Conservation (phyloP, 177 flowering plant species). For the Vitis hybrid region DNA sequence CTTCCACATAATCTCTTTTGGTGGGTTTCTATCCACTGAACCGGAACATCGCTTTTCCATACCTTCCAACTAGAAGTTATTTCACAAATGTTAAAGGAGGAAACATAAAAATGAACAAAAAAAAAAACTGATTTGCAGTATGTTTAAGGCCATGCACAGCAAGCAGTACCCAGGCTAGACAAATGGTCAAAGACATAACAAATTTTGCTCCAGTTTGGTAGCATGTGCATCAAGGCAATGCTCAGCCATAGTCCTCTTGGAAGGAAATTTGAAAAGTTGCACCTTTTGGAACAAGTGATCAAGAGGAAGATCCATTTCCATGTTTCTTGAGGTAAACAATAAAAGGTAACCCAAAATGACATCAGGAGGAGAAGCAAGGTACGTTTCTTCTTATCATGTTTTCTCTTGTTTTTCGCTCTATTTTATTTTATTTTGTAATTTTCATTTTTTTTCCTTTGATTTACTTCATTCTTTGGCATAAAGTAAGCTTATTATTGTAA, state of each 20-base stretch:
- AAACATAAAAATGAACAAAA: background rate
- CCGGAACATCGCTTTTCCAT: slow-evolving; percentile 73
- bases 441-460: no score
- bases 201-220: background rate
- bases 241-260: background rate
- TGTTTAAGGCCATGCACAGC: background rate
- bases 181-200: background rate
- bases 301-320: background rate
- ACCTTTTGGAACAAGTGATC: background rate
- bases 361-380: background rate
- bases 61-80: slow-evolving; percentile 68
- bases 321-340: background rate
- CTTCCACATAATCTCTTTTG: slow-evolving; percentile 75
- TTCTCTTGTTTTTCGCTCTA: no score
- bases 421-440: no score
- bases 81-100: background rate
- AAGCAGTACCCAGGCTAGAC: background rate
- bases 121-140: background rate
- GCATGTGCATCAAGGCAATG: background rate
- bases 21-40: slow-evolving; percentile 66
- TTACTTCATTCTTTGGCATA: no score
- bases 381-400: no score
- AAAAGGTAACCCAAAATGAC: background rate
- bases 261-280: background rate
- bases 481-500: no score